A percentile compares a stretch with the other conserved stretches of the same genome.
Conservation (phyloP, 495 filamentous ascomycete genomes). For the Aspergillus conjunctus region DNA sequence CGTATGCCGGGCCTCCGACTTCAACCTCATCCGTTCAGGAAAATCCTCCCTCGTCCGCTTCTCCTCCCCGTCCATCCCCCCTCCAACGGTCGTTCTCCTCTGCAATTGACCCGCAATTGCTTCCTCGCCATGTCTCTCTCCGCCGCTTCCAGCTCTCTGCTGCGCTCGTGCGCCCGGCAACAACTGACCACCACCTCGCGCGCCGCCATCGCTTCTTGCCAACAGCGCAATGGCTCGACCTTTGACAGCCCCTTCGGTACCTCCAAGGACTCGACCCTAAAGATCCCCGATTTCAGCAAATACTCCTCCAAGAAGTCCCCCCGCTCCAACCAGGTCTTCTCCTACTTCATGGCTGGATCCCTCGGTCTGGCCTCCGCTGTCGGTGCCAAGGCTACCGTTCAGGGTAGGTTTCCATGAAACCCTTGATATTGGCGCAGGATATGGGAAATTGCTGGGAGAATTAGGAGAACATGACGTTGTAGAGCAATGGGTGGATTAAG, state of each 20-base stretch:
- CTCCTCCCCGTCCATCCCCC: constrained; percentile 29
- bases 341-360: constrained; percentile 97
- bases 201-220: constrained; percentile 51
- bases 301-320: constrained; percentile 71
- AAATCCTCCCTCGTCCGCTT: constrained; percentile 37
- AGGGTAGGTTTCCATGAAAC: constrained; percentile 65
- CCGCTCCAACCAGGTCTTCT: constrained; percentile 79
- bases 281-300: constrained; percentile 87
- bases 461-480: background rate
- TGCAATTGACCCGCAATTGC: constrained; percentile 49
- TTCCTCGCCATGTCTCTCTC: constrained; percentile 49
- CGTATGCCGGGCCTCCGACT: constrained; percentile 41
- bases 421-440: constrained; percentile 8
- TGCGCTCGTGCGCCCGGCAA: constrained; percentile 55
- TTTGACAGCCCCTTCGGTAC: constrained; percentile 56
- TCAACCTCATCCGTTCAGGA: constrained; percentile 33
- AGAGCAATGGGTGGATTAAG: constrained; percentile 6
- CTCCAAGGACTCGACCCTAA: constrained; percentile 56
- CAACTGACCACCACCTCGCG: constrained; percentile 47
- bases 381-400: constrained; percentile 94
- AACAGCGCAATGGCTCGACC: constrained; percentile 51
- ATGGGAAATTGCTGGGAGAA: background rate
- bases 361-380: constrained; percentile 88
- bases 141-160: constrained; percentile 50
- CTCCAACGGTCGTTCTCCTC: constrained; percentile 25